Percentiles rank a stretch among this genome's conserved stretches.
These are phyloP conservation scores for Penicillium parvum DNA, from an alignment of 495 filamentous ascomycete species.

Conservation along the genomic window DNA sequence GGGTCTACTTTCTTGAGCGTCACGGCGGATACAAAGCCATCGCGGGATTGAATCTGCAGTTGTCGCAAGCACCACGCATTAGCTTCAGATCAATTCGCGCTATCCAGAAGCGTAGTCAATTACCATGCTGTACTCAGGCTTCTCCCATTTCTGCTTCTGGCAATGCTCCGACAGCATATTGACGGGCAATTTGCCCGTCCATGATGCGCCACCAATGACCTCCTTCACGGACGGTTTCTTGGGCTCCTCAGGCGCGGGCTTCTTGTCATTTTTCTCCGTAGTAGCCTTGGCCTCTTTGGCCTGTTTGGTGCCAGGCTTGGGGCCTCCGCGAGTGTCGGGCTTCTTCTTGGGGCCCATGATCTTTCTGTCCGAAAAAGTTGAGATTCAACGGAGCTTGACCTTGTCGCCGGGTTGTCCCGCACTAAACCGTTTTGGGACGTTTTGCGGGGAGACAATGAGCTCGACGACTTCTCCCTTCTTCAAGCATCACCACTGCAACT, in stretches of 20 bases:
- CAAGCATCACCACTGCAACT: too few relatives aligned
- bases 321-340: constrained; percentile 36
- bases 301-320: constrained; percentile 44
- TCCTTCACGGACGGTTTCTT: constrained; percentile 80
- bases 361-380: background rate
- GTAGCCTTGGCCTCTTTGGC: constrained; percentile 33
- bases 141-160: constrained; percentile 92
- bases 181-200: constrained; percentile 95
- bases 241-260: constrained; percentile 47
- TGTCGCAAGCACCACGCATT: constrained; percentile 10
- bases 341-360: constrained; percentile 46
- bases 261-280: constrained; percentile 35
- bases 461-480: constrained; percentile 4
- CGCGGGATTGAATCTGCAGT: constrained; percentile 43
- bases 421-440: constrained; percentile 30
- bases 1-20: constrained; percentile 71
- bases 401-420: constrained; percentile 26
- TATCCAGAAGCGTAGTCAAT: background rate
- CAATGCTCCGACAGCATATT: constrained; percentile 92
- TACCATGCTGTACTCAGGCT: constrained; percentile 84
- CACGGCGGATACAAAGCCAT: constrained; percentile 74
- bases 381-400: constrained; percentile 8
- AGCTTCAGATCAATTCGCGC: constrained; percentile 1
- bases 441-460: constrained; percentile 26
- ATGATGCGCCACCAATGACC: constrained; percentile 89